Percentiles rank a stretch among this genome's conserved stretches.
Conservation (phyloP, 2,329 filamentous ascomycete species). For the Mollisiaceae sp. region DNA sequence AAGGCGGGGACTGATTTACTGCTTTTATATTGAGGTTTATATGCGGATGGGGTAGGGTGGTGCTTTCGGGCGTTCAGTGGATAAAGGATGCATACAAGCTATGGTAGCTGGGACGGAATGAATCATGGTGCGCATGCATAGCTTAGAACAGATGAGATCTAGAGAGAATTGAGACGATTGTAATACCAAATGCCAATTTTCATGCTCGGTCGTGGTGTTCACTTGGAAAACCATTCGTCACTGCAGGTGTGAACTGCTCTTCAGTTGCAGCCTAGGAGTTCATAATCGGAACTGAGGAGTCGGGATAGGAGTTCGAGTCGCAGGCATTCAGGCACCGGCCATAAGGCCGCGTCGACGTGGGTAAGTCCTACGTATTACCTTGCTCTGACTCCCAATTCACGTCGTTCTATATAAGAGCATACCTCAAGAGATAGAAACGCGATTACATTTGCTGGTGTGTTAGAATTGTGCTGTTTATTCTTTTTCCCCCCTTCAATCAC, state of each 20-base stretch:
- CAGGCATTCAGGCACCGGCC: not conserved
- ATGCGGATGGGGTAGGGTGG: too few relatives aligned
- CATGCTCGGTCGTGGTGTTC: not conserved
- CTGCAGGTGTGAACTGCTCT: too few relatives aligned
- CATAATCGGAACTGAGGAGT: not conserved
- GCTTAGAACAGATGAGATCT: not conserved
- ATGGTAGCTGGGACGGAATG: not conserved
- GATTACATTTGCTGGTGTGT: too few relatives aligned
- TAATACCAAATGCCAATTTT: not conserved
- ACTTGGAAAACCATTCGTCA: not conserved
- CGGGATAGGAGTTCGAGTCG: not conserved
- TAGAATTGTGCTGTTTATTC: not conserved
- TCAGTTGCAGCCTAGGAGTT: not conserved
- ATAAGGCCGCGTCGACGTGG: not conserved
- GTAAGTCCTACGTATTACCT: not conserved
- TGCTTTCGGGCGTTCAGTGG: not conserved
- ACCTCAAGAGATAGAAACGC: too few relatives aligned
- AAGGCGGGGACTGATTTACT: not conserved
- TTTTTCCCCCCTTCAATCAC: too few relatives aligned
- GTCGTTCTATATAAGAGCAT: too few relatives aligned
- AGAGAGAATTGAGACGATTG: constrained; percentile 6
- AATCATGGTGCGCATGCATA: not conserved
- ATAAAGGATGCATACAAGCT: not conserved
- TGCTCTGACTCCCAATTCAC: too few relatives aligned
- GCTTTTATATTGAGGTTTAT: not conserved